Base-by-base conservation (phyloP, 1,284 basidiomycete genomes). In the Ganoderma lucidum region DNA sequence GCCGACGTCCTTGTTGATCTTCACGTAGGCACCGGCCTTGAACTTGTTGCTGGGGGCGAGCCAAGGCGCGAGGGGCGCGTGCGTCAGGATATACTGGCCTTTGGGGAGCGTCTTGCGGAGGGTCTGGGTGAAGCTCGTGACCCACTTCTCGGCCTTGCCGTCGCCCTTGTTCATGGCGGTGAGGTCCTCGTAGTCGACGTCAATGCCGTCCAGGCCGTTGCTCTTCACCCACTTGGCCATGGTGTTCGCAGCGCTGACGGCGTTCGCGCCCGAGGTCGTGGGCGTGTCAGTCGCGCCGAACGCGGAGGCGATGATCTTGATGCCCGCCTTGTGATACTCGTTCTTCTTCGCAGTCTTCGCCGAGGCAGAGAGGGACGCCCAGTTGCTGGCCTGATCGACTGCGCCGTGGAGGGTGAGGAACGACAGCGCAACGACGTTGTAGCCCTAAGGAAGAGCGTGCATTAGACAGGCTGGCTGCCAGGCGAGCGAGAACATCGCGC, bases 11-110 rank as follows among this genome's bases (percentile, higher is more conserved):
- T 80, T 72, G 78, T 92, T 79, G 45, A 89, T 85, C 59, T 80
- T 84, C 53, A 90, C 82, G 77, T 92, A 92, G 19, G 86, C 90
- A 63, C 90, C 90, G n/a, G 86, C 87, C 35, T 82, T 80, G 80
- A 83, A 89, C 63, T 75, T 79, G 61, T 71, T 78, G 35, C 72
- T 81, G 4, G 86, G 84, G 30, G 85, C 81, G 78, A 89, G 87
- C 86, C 87, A 88, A 12, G 87, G 86, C 14, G 87, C 87, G 51
- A 87, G 83, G 58, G 87, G 81, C 45, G 81, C 81, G 67, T 82
- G 81, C 5, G 79, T 78, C 58, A 82, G 64, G 68, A 82, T 78
- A 73, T 77, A 82, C 58, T 80, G 73, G 48, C 80, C 79, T 30
- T 70, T 71, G 5, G 81, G 80, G 35, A 82, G 78, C 68, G 76